A percentile compares a stretch with the other conserved stretches of the same genome.
These are phyloP conservation scores for Penicillium sp. DNA, from an alignment of 2,329 filamentous ascomycete genomes.

Conservation along the genomic window DNA sequence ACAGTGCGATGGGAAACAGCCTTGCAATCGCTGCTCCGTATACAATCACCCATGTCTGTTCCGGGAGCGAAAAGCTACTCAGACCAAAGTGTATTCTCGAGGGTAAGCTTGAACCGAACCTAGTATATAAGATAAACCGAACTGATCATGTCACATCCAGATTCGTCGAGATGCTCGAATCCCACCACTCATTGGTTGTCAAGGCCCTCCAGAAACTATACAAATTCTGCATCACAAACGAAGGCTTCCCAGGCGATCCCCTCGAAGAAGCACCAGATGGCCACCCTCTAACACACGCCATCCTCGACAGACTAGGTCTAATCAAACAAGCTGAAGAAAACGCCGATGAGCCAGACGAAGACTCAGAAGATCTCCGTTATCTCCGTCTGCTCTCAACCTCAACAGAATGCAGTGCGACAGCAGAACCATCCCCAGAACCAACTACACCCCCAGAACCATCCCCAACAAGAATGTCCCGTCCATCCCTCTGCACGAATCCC, in stretches of 20 bases:
- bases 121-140: neutral
- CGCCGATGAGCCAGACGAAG: conserved; percentile 36
- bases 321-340: conserved; percentile 47
- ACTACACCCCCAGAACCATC: conserved; percentile 34
- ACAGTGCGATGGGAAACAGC: conserved; percentile 48
- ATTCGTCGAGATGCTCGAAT: conserved; percentile 48
- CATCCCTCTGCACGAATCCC: conserved; percentile 16
- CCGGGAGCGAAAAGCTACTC: conserved; percentile 45
- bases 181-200: conserved; percentile 44
- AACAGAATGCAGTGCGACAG: conserved; percentile 38
- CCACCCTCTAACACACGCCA: conserved; percentile 44
- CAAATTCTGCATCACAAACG: conserved; percentile 43
- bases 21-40: conserved; percentile 45
- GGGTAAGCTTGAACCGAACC: conserved; percentile 31
- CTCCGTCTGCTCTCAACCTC: conserved; percentile 37
- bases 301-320: conserved; percentile 43
- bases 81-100: conserved; percentile 47
- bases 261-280: conserved; percentile 42
- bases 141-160: conserved; percentile 19
- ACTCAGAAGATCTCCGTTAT: conserved; percentile 39
- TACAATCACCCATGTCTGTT: conserved; percentile 48
- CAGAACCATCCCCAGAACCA: conserved; percentile 42
- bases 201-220: conserved; percentile 45
- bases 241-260: conserved; percentile 45
- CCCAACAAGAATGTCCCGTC: conserved; percentile 22